Percentiles rank a stretch among this genome's conserved stretches.
Evolutionary conservation across 495 filamentous ascomycete genomes (phyloP).

Genomic region (Penicillium canariense): DNA sequence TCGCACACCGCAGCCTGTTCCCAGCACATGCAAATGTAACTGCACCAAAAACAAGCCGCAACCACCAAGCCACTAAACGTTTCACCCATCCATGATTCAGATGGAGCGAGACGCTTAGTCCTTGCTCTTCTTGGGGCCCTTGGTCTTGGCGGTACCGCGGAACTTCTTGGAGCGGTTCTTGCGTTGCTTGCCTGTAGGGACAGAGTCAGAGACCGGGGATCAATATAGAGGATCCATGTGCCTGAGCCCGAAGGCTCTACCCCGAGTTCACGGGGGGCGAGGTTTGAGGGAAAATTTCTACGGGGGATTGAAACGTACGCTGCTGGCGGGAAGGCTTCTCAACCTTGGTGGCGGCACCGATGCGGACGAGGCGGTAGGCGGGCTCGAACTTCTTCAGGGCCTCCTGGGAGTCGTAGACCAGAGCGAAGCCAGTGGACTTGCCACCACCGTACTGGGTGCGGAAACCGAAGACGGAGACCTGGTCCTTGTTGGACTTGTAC

Average conservation of each 20-base stretch:
- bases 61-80: conserved; percentile 29
- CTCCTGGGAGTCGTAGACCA: conserved; percentile 96
- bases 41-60: conserved; percentile 12
- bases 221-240: not conserved
- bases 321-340: conserved; percentile 97
- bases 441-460: conserved; percentile 98
- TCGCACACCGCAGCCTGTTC: conserved; percentile 23
- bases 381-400: conserved; percentile 99
- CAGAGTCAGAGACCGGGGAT: conserved; percentile 5
- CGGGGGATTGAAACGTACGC: conserved; percentile 64
- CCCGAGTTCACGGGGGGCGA: conserved; percentile 4
- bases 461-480: conserved; percentile 96
- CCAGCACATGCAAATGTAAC: not conserved
- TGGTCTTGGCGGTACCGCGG: conserved; percentile 86
- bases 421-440: conserved; percentile 98
- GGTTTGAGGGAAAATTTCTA: not conserved
- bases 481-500: conserved; percentile 97
- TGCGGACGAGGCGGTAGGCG: conserved; percentile 90
- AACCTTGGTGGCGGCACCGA: conserved; percentile 85
- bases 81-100: conserved; percentile 21
- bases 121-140: conserved; percentile 77
- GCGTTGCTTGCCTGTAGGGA: conserved; percentile 90
- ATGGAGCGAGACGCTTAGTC: conserved; percentile 39
- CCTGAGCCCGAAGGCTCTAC: not conserved
- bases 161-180: conserved; percentile 99